Evolutionary conservation across 2,329 filamentous ascomycete species (phyloP), one percentile per base, ranked within the genome.

Genomic region (Bisporella sp.): DNA sequence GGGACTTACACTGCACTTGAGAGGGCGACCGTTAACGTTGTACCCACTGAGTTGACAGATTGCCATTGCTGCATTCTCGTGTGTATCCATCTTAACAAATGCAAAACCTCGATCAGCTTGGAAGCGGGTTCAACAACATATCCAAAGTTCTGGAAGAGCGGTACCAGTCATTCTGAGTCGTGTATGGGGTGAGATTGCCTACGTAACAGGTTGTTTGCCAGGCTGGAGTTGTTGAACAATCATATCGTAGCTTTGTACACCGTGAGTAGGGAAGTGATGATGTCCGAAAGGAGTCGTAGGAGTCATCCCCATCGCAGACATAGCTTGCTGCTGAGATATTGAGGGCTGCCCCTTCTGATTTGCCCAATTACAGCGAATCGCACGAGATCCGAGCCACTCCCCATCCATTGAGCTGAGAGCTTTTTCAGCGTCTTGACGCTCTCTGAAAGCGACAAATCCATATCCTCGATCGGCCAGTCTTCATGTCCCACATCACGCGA

Each of bases 401-500:
- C 93, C 93, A 65, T 99, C 93, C 93, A 99, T 99, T 56, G 90
- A 90, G 72, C 86, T 95, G 64, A 99, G 72, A 1, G 93, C 92
- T 73, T 96, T 96, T 69, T 99, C 93, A 31, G 93, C 93, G 64
- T 99, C 93, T 35, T 81, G 74, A 57, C 92, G 89, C 57, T 99
- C 93, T 56, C 92, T 87, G 79, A 95, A 99, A 46, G 93, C 93
- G 60, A 97, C 92, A 66, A 99, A 99, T 9, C 93, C 93, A 66
- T 99, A 99, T 54, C 93, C 93, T 88, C 59, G 93, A 97, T 57
- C 93, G 85, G 59, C 93, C 93, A 35, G 93, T 99, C 79, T 99
- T 99, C 93, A 99, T 99, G 69, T 99, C 93, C 93, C 93, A 99
- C 93, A 99, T 99, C 57, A 99, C 93, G 63, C 93, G 90, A 53